Conservation (phyloP, 192 early-diverging fungal genomes). For the Backusella tarrabulga region DNA sequence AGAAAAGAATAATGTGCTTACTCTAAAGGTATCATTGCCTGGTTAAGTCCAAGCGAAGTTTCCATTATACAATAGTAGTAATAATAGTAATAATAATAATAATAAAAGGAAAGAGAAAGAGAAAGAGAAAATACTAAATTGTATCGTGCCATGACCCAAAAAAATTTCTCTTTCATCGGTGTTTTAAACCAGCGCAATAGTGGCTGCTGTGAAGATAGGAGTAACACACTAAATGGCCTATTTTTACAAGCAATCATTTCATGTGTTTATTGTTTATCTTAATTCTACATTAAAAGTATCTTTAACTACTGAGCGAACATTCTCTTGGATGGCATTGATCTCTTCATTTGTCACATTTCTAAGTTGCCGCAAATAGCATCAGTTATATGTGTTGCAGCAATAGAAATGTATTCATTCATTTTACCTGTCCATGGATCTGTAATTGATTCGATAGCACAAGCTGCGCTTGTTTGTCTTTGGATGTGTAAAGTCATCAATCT, state of each 20-base stretch:
- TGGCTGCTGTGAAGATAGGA: background rate
- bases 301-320: slow-evolving; percentile 64
- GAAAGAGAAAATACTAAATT: background rate
- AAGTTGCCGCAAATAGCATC: background rate
- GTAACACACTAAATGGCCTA: background rate
- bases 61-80: background rate
- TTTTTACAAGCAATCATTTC: background rate
- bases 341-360: slow-evolving; percentile 93
- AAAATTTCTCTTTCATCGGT: background rate
- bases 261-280: slow-evolving; percentile 46
- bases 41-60: background rate
- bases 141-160: background rate
- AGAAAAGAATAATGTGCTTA: background rate
- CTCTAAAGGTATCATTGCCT: background rate
- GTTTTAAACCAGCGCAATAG: background rate
- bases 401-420: background rate
- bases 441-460: slow-evolving; percentile 92
- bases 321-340: slow-evolving; percentile 90
- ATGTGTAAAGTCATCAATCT: slow-evolving; percentile 88
- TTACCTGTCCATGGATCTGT: slow-evolving; percentile 94
- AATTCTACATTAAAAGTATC: slow-evolving; percentile 72
- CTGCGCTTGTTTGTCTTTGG: slow-evolving; percentile 82
- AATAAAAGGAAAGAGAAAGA: background rate
- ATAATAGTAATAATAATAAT: background rate
- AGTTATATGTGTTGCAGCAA: background rate